phyloP scores from a whole-genome alignment of 2,329 filamentous ascomycete species.

The Venturia carpophila region DNA sequence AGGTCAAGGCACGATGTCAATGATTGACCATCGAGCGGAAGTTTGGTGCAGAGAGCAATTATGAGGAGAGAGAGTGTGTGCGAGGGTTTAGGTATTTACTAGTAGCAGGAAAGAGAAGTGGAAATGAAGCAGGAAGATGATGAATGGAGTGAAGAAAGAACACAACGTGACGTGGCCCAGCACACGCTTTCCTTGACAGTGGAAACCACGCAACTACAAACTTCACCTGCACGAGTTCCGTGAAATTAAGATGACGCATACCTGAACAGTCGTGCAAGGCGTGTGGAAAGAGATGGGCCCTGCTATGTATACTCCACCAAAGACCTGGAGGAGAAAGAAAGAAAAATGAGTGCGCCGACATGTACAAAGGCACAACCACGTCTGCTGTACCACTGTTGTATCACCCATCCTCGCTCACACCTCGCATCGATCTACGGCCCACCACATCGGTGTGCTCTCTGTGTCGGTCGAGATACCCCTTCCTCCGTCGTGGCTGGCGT shows the following conservation, averaged over 20 bases:
- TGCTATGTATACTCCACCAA: not conserved
- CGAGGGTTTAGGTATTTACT: not conserved
- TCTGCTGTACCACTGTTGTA: not conserved
- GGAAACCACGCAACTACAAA: not conserved
- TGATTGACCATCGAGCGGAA: not conserved
- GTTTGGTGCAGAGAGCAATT: not conserved
- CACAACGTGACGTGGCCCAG: not conserved
- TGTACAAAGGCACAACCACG: not conserved
- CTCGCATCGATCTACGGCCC: constrained; percentile 5
- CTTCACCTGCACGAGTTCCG: not conserved
- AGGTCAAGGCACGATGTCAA: not conserved
- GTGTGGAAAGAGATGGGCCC: not conserved
- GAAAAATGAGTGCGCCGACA: not conserved
- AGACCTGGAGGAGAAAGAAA: not conserved
- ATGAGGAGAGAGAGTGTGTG: not conserved
- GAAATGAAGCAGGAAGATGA: not conserved
- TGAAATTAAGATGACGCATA: not conserved
- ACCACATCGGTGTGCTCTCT: constrained; percentile 1
- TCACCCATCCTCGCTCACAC: not conserved
- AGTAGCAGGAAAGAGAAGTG: not conserved
- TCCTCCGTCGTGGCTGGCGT: not conserved
- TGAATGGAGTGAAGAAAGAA: not conserved
- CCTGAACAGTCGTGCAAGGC: not conserved
- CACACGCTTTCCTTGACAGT: not conserved
- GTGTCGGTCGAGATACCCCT: not conserved